A percentile compares a stretch with the other conserved stretches of the same genome.
phyloP scores from a whole-genome alignment of 2,329 filamentous ascomycete species.

The Paraconiothyrium sp. region DNA sequence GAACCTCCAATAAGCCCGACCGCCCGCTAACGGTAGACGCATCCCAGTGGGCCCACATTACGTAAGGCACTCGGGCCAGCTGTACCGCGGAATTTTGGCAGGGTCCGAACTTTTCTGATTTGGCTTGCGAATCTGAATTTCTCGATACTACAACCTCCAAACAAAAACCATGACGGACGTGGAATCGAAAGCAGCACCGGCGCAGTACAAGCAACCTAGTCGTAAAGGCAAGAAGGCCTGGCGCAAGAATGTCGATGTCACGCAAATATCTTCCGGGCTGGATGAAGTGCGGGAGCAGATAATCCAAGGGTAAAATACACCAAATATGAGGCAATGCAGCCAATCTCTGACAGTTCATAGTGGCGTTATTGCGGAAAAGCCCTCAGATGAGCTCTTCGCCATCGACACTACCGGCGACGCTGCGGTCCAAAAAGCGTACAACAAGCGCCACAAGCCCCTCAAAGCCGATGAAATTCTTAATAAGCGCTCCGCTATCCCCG shows the following conservation, averaged over 20 bases:
- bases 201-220: slow-evolving; percentile 86
- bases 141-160: not conserved
- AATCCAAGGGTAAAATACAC: slow-evolving; percentile 76
- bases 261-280: slow-evolving; percentile 83
- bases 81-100: slow-evolving; percentile 6
- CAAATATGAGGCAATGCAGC: not conserved
- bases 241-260: slow-evolving; percentile 97
- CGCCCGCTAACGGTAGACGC: slow-evolving; percentile 7
- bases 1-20: not conserved
- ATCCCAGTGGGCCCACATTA: slow-evolving; percentile 1
- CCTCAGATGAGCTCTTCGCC: slow-evolving; percentile 83
- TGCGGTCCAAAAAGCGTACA: slow-evolving; percentile 70
- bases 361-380: slow-evolving; percentile 84
- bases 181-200: slow-evolving; percentile 65
- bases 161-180: slow-evolving; percentile 30
- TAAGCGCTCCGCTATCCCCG: slow-evolving; percentile 81
- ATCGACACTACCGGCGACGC: slow-evolving; percentile 79
- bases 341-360: slow-evolving; percentile 57
- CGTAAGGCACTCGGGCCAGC: slow-evolving; percentile 5
- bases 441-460: slow-evolving; percentile 77
- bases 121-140: not conserved
- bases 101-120: slow-evolving; percentile 17
- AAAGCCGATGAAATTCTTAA: slow-evolving; percentile 93
- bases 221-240: slow-evolving; percentile 98
- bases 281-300: slow-evolving; percentile 88